Evolutionary conservation across 2,329 filamentous ascomycete species (phyloP).

Genomic region (Penicillium corylophilum): DNA sequence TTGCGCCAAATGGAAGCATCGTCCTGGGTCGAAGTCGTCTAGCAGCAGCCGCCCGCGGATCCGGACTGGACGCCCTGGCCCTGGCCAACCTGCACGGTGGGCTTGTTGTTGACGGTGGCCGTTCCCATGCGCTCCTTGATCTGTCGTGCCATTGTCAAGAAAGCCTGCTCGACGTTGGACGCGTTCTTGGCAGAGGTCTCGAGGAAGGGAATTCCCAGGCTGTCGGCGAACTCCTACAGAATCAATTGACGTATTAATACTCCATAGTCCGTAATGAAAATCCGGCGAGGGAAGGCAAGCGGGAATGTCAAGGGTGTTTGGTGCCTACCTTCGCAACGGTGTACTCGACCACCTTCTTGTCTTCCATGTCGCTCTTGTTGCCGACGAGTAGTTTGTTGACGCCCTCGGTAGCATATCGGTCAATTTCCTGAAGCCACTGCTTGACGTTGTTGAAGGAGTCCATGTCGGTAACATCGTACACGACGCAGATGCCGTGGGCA

Average conservation of each 20-base stretch:
- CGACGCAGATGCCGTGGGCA: slow-evolving; percentile 98
- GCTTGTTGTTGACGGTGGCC: slow-evolving; percentile 96
- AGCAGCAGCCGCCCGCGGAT: slow-evolving; percentile 87
- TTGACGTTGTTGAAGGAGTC: slow-evolving; percentile 99
- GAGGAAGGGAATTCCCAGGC: slow-evolving; percentile 97
- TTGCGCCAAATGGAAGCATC: slow-evolving; percentile 28
- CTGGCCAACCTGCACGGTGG: slow-evolving; percentile 91
- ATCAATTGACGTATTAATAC: slow-evolving; percentile 8
- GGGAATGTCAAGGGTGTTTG: background rate
- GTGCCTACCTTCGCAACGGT: slow-evolving; percentile 89
- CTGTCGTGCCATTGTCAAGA: slow-evolving; percentile 99
- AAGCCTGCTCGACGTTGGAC: slow-evolving; percentile 98
- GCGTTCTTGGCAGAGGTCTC: slow-evolving; percentile 99
- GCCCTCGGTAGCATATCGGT: slow-evolving; percentile 97
- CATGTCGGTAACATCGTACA: slow-evolving; percentile 99
- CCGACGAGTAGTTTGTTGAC: slow-evolving; percentile 99
- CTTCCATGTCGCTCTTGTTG: slow-evolving; percentile 99
- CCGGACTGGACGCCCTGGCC: slow-evolving; percentile 90
- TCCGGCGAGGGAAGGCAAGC: background rate
- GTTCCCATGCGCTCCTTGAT: slow-evolving; percentile 99
- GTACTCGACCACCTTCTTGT: slow-evolving; percentile 99
- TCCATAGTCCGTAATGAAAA: background rate
- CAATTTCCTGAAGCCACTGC: slow-evolving; percentile 99
- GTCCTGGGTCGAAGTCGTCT: slow-evolving; percentile 45
- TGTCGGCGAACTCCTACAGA: slow-evolving; percentile 92